phyloP scores from a whole-genome alignment of 164 flowering plant genomes.

The Stephania japonica region DNA sequence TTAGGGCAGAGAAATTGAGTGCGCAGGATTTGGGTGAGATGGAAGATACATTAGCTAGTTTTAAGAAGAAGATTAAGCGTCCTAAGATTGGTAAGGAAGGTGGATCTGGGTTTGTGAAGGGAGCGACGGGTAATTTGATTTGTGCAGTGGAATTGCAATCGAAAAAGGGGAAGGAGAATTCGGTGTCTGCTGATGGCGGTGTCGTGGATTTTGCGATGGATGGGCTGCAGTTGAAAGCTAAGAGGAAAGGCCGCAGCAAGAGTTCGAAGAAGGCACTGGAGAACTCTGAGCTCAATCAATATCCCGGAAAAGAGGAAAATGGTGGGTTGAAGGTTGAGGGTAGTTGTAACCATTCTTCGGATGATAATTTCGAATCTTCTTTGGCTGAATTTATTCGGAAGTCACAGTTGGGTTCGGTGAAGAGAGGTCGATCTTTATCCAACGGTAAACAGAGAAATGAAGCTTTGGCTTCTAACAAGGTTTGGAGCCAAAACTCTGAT shows the following conservation, averaged over 20 bases:
- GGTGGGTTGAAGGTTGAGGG: slow-evolving; percentile 9
- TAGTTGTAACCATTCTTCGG: slow-evolving; percentile 16
- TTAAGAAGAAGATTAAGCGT: slow-evolving; percentile 58
- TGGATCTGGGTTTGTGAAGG: slow-evolving; percentile 25
- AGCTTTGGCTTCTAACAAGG: slow-evolving; percentile 20
- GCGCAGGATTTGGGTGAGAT: slow-evolving; percentile 44
- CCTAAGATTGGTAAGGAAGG: slow-evolving; percentile 43
- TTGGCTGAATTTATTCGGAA: slow-evolving; percentile 37
- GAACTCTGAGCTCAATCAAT: slow-evolving; percentile 2
- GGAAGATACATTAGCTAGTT: slow-evolving; percentile 71
- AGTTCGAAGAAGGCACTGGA: slow-evolving; percentile 15
- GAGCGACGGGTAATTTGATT: slow-evolving; percentile 6
- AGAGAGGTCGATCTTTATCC: slow-evolving; percentile 24
- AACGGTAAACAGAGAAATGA: slow-evolving; percentile 18
- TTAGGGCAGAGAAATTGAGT: slow-evolving; percentile 20
- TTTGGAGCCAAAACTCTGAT: slow-evolving; percentile 14
- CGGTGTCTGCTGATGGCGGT: slow-evolving; percentile 19
- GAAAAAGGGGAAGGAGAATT: slow-evolving; percentile 20
- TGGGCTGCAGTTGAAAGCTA: slow-evolving; percentile 9
- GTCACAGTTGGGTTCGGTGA: slow-evolving; percentile 31
- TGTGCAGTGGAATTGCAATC: slow-evolving; percentile 10
- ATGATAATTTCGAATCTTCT: slow-evolving; percentile 33
- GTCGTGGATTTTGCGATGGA: slow-evolving; percentile 14
- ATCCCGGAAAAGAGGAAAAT: slow-evolving; percentile 17
- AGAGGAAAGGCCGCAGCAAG: slow-evolving; percentile 22